Conservation (phyloP, 768 basidiomycete species). For the Podaxis rugospora region DNA sequence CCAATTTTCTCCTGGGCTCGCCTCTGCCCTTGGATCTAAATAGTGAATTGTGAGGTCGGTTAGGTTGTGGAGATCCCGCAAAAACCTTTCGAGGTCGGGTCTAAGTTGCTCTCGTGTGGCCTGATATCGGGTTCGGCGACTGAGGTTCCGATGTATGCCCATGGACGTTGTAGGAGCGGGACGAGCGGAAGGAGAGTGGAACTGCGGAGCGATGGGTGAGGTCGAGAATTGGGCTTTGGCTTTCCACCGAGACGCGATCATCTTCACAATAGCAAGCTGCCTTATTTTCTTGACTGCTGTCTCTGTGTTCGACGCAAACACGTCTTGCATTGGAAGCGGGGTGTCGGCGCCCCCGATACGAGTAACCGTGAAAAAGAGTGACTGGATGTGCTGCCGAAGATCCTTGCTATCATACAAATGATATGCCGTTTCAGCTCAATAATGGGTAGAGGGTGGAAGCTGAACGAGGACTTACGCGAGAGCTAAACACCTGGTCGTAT, state of each 20-base stretch:
- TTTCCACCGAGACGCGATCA: not conserved
- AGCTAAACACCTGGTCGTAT: not conserved
- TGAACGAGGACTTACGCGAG: not conserved
- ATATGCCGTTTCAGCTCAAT: not conserved
- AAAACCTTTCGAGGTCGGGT: not conserved
- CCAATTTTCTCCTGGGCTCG: not conserved
- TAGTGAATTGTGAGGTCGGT: not conserved
- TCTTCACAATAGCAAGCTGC: not conserved
- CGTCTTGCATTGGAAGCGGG: not conserved
- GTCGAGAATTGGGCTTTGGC: not conserved
- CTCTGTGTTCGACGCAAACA: not conserved
- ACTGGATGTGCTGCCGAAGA: not conserved
- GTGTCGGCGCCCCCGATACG: not conserved
- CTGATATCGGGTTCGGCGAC: not conserved
- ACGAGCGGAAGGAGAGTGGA: not conserved
- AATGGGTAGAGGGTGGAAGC: not conserved
- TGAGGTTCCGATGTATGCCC: not conserved
- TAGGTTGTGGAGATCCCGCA: not conserved
- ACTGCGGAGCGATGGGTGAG: conserved; percentile 1
- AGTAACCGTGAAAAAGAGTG: not conserved
- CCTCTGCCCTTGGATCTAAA: not conserved
- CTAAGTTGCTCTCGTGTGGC: not conserved
- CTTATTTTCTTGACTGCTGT: not conserved
- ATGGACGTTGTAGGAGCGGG: not conserved
- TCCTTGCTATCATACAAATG: not conserved